Evolutionary conservation across 2,329 filamentous ascomycete species (phyloP).

Genomic region (Annulohypoxylon truncatum): DNA sequence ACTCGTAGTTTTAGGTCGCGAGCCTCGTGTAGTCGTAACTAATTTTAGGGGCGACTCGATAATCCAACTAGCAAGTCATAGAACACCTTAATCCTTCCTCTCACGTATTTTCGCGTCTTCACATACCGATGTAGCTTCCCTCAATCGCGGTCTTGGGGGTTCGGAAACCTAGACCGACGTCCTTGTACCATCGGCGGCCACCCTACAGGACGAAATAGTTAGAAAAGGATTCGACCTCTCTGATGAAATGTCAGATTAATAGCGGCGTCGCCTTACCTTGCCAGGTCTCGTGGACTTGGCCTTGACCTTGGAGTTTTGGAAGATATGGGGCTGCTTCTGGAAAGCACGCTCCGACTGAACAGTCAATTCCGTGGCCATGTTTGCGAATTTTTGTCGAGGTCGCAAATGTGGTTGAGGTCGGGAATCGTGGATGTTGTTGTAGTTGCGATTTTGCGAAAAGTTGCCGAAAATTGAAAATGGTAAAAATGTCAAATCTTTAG

Average conservation of each 20-base stretch:
- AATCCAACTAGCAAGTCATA: background rate
- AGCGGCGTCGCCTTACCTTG: constrained; percentile 73
- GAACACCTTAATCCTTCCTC: background rate
- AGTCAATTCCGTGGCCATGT: constrained; percentile 97
- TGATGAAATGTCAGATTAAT: background rate
- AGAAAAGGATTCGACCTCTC: background rate
- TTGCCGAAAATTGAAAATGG: constrained; percentile 31
- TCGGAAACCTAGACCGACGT: constrained; percentile 98
- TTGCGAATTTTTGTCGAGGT: constrained; percentile 62
- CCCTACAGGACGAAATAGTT: constrained; percentile 34
- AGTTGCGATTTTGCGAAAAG: constrained; percentile 41
- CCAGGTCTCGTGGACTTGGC: constrained; percentile 84
- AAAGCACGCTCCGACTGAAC: constrained; percentile 99
- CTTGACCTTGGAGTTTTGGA: constrained; percentile 97
- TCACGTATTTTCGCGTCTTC: constrained; percentile 40
- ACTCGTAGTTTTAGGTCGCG: background rate
- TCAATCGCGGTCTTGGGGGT: constrained; percentile 99
- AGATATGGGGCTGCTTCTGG: constrained; percentile 99
- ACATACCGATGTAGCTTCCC: constrained; percentile 98
- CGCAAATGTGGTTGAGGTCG: constrained; percentile 54
- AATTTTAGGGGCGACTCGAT: background rate
- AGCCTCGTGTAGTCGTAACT: background rate
- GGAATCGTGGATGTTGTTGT: constrained; percentile 37
- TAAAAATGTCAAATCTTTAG: constrained; percentile 36
- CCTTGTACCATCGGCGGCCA: constrained; percentile 83